Evolutionary conservation across 305 asterid genomes (phyloP).

Genomic region (Withania somnifera): DNA sequence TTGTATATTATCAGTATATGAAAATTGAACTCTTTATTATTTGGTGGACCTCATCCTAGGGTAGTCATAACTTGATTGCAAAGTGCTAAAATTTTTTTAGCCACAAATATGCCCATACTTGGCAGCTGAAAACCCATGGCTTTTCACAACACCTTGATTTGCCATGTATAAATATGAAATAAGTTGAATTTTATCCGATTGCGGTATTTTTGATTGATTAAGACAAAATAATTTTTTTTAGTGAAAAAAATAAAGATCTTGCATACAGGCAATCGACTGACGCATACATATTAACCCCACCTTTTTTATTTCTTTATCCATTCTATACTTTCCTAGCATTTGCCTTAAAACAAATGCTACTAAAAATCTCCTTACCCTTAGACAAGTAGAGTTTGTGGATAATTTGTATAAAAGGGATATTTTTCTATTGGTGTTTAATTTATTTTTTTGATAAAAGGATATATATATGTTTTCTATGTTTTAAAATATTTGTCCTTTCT

Average conservation of each 20-base stretch:
- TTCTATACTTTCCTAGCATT: neutral
- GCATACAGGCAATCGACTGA: too few species aligned
- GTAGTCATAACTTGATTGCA: neutral
- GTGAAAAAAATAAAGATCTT: too few species aligned
- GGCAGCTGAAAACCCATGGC: slow-evolving; percentile 4
- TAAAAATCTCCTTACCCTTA: neutral
- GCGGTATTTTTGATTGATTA: too few species aligned
- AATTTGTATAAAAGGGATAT: neutral
- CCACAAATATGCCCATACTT: slow-evolving; percentile 3
- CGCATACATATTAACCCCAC: slow-evolving; percentile 1
- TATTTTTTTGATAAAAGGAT: too few species aligned
- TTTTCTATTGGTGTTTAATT: neutral
- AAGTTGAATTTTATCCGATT: too few species aligned
- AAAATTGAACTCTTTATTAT: too few species aligned
- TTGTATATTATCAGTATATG: too few species aligned
- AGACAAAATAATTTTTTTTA: too few species aligned
- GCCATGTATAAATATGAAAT: too few species aligned
- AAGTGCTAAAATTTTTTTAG: neutral
- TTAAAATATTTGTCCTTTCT: too few species aligned
- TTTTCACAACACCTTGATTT: neutral
- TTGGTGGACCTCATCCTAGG: neutral
- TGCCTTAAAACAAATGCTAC: neutral
- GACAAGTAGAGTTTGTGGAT: neutral
- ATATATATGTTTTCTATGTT: too few species aligned
- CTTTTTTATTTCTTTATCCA: neutral